Evolutionary conservation across 345 rosid species (phyloP), one percentile per base, ranked within the genome.

Genomic region (Mercurialis annua): DNA sequence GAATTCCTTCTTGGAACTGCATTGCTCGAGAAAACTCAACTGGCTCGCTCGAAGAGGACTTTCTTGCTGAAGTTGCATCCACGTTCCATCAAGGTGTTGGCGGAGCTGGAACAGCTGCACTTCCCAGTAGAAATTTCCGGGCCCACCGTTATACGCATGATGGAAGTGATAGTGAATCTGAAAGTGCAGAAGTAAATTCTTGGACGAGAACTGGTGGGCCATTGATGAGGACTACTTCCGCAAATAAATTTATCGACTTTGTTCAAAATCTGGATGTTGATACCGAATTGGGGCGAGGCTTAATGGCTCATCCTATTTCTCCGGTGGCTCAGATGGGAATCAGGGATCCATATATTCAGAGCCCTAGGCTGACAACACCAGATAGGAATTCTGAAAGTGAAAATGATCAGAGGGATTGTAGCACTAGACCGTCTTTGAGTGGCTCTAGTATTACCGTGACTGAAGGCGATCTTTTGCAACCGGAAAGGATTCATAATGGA

Each of bases 181-280:
- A 94, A 77, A 82, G 72, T 43, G 75, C 76, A 49, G 99, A 94
- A 38, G 18, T 85, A 69, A 78, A 80, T 83, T 84, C 96, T 40
- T 94, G 99, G 99, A 94, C 99, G 16, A 82, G 97, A 71, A 77
- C 97, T 48, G 99, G 99, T 29, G 99, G 97, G 30, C 99, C 99
- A 9, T 76, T 94, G 77, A 94, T 94, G 99, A 89, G 99, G 78
- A 91, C 95, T 34, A 74, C 89, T 57, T 94, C 97, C 24, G 99
- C 99, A 38, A 85, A 89, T 68, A 76, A 66, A 79, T 94, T 94
- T 70, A 69, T 86, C 10, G 95, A 89, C 54, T 94, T 84, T 59
- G 89, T 94, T 51, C 95, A 87, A 66, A 79, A 73, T 69, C 86
- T 94, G 33, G 92, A 87, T 57, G 60, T 68, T 2, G 87, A 87